Percentiles rank a stretch among this genome's conserved stretches.
phyloP scores from a whole-genome alignment of 805 yeast species.

The Candida dajiaensis region DNA sequence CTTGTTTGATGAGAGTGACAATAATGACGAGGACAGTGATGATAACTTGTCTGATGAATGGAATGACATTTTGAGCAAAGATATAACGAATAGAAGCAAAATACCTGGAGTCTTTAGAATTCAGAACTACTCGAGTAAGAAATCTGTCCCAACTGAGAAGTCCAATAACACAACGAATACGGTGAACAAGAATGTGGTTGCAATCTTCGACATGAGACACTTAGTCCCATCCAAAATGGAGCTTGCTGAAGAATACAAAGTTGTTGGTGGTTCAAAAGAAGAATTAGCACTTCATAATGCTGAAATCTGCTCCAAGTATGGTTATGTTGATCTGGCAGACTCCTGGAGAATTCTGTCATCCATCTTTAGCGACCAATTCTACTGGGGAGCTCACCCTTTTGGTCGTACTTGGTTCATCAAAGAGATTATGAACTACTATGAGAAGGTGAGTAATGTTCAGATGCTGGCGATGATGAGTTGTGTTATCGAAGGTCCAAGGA shows the following conservation, averaged over 20 bases:
- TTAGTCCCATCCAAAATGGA: constrained; percentile 73
- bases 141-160: constrained; percentile 13
- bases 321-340: constrained; percentile 56
- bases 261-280: constrained; percentile 59
- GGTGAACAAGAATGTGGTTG: constrained; percentile 46
- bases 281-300: constrained; percentile 66
- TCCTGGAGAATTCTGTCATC: constrained; percentile 63
- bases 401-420: constrained; percentile 64
- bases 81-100: constrained; percentile 40
- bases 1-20: constrained; percentile 16
- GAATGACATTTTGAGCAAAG: constrained; percentile 58
- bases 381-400: constrained; percentile 80
- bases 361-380: constrained; percentile 35
- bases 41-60: constrained; percentile 65
- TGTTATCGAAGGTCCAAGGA: constrained; percentile 33
- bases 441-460: constrained; percentile 61
- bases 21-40: constrained; percentile 30
- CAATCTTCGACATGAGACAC: constrained; percentile 57
- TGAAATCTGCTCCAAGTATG: constrained; percentile 57
- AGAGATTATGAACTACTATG: constrained; percentile 60
- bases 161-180: constrained; percentile 15
- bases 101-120: constrained; percentile 39
- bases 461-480: constrained; percentile 89
- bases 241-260: constrained; percentile 59
- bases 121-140: constrained; percentile 12